A percentile compares a stretch with the other conserved stretches of the same genome.
These are phyloP conservation scores for Liquidambar formosana DNA, from an alignment of 164 flowering plant species.

Conservation along the genomic window DNA sequence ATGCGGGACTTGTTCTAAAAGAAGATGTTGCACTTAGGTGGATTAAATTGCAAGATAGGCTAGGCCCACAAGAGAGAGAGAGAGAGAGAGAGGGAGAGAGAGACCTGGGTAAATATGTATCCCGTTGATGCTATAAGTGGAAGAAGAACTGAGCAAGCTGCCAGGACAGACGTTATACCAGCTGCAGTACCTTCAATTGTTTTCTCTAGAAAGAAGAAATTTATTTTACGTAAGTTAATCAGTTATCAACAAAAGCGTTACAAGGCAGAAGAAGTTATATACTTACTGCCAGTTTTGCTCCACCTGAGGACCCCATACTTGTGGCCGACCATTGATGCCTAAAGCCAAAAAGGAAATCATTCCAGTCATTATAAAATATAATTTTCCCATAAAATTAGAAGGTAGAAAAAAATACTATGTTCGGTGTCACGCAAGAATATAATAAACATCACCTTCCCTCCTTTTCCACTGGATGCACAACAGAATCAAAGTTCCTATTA, in stretches of 20 bases:
- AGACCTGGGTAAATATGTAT: slow-evolving; percentile 70
- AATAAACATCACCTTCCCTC: too few species aligned
- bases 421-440: background rate
- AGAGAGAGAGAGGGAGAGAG: slow-evolving; percentile 25
- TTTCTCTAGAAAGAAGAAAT: slow-evolving; percentile 58
- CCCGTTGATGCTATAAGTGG: slow-evolving; percentile 86
- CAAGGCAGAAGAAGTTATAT: background rate
- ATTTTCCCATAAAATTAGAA: background rate
- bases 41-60: too few species aligned
- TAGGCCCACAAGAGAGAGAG: too few species aligned
- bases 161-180: slow-evolving; percentile 92
- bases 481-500: background rate
- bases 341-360: slow-evolving; percentile 8
- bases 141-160: slow-evolving; percentile 78
- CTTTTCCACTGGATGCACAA: background rate
- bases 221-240: background rate
- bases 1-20: too few species aligned
- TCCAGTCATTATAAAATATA: background rate
- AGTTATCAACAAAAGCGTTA: background rate
- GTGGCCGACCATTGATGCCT: slow-evolving; percentile 98
- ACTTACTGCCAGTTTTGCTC: slow-evolving; percentile 98
- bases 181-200: slow-evolving; percentile 99
- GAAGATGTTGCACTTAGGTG: too few species aligned
- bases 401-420: background rate
- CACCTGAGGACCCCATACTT: slow-evolving; percentile 96